These are phyloP conservation scores for Sugiyamaella boreocaroliniensis DNA, from an alignment of 805 yeast genomes.

Conservation along the genomic window DNA sequence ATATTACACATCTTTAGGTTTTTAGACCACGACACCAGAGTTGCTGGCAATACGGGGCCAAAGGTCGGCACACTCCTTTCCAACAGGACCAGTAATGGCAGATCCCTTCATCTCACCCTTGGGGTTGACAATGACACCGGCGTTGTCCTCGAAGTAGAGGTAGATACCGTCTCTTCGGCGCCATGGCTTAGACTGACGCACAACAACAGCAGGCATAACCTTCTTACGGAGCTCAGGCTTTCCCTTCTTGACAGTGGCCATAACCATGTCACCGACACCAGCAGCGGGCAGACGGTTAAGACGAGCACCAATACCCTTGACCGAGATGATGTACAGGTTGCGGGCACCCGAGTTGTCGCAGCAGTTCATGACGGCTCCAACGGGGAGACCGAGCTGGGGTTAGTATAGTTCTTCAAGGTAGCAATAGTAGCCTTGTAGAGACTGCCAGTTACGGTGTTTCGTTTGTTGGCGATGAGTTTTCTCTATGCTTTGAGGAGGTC, in stretches of 20 bases:
- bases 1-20: slow-evolving; percentile 1
- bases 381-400: slow-evolving; percentile 92
- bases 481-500: no score
- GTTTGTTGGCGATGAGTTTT: no score
- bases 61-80: slow-evolving; percentile 99
- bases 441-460: no score
- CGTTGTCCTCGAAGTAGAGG: slow-evolving; percentile 99
- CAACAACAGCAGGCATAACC: slow-evolving; percentile 99
- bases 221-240: slow-evolving; percentile 99
- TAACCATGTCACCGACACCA: slow-evolving; percentile 86
- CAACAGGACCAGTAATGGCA: slow-evolving; percentile 99
- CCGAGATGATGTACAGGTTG: slow-evolving; percentile 97
- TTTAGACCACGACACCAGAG: slow-evolving; percentile 99
- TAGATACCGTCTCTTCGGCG: slow-evolving; percentile 99
- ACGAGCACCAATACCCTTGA: slow-evolving; percentile 99
- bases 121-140: slow-evolving; percentile 99
- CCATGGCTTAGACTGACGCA: slow-evolving; percentile 99
- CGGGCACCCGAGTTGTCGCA: slow-evolving; percentile 99
- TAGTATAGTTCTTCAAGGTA: neutral
- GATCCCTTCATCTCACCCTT: slow-evolving; percentile 99
- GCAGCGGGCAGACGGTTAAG: slow-evolving; percentile 99
- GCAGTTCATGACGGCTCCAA: slow-evolving; percentile 99
- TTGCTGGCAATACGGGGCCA: slow-evolving; percentile 99
- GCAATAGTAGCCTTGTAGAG: neutral
- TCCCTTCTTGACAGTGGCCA: slow-evolving; percentile 99